Evolutionary conservation across 768 basidiomycete genomes (phyloP).

Genomic region (Suillus sp.): DNA sequence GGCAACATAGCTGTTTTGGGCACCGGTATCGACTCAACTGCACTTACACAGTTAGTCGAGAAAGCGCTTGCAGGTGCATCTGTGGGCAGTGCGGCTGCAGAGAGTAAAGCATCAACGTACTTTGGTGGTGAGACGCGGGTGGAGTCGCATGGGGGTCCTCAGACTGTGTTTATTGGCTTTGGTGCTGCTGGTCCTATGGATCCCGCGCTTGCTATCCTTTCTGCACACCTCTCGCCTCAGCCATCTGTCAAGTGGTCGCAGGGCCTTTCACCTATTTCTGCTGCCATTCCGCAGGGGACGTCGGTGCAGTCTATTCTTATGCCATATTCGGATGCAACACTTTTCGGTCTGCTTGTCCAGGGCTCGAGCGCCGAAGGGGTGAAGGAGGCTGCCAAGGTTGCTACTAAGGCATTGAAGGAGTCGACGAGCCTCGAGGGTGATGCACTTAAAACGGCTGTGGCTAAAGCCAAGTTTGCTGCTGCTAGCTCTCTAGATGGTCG

Average conservation of each 20-base stretch:
- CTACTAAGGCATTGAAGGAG: constrained; percentile 64
- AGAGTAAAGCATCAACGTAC: constrained; percentile 44
- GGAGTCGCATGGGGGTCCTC: constrained; percentile 57
- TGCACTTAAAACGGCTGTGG: constrained; percentile 76
- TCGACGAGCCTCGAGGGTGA: constrained; percentile 56
- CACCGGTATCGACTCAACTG: constrained; percentile 76
- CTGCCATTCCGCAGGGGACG: constrained; percentile 57
- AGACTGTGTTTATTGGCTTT: constrained; percentile 88
- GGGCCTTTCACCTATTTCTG: constrained; percentile 68
- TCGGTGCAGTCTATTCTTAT: constrained; percentile 76
- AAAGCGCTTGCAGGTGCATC: constrained; percentile 53
- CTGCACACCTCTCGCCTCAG: constrained; percentile 76
- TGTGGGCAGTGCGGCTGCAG: constrained; percentile 36
- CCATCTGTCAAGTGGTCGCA: constrained; percentile 87
- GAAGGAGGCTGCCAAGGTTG: constrained; percentile 67
- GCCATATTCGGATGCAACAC: constrained; percentile 88
- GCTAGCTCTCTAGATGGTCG: constrained; percentile 71
- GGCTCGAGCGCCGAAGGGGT: constrained; percentile 64
- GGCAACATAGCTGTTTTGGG: constrained; percentile 86
- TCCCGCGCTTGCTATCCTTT: constrained; percentile 76
- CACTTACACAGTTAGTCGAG: constrained; percentile 72
- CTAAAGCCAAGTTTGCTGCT: constrained; percentile 86
- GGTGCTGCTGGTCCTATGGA: constrained; percentile 68
- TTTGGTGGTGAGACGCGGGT: constrained; percentile 89
- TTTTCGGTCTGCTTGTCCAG: constrained; percentile 83